Base-by-base conservation (phyloP, 23 red algal genomes). In the Gracilaria domingensis region DNA sequence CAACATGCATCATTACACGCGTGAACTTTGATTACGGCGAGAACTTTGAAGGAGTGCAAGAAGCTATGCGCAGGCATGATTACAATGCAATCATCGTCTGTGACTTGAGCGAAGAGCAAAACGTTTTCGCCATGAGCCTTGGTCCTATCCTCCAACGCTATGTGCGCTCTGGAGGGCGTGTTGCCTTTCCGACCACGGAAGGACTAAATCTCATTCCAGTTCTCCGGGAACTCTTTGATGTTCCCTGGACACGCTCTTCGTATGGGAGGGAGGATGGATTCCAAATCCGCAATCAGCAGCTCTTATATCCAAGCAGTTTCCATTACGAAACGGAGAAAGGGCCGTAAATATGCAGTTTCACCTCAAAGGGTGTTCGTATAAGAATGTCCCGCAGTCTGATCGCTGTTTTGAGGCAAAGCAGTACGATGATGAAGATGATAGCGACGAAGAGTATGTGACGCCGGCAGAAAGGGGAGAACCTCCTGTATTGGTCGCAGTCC, bases 321-420 rank as follows among this genome's bases (percentile, higher is more conserved):
- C 59, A 32, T 13, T 64, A 13, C 4, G 28, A 64, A 32, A 64
- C 18, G 13, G 24, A 1, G 25, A 30, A 64, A 2, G 32, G 59
- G 59, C 59, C 2, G n/a, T 32, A 24, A 32, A 64, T 64, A 3
- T 64, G 24, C 21, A 30, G 2, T 64, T 64, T 32, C 32, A 12
- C 59, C 24, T 64, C 59, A 64, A 64, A 12, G 59, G 59, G 2
- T 64, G 59, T 64, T 64, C 59, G 8, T 64, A 64, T 12, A 64
- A 2, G 4, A 64, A 64, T 64, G 59, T 64, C n/a, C 59, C 59
- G 13, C 59, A 64, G 59, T 64, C 59, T 64, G 59, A 64, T 64
- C 59, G 59, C 18, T 64, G 59, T 64, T 64, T 64, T 30, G 59
- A 64, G 32, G 59, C 59, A 30, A 2, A 64, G 59, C 24, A 2